Conservation (phyloP, 2,329 filamentous ascomycete species). For the Aspergillus floridensis region DNA sequence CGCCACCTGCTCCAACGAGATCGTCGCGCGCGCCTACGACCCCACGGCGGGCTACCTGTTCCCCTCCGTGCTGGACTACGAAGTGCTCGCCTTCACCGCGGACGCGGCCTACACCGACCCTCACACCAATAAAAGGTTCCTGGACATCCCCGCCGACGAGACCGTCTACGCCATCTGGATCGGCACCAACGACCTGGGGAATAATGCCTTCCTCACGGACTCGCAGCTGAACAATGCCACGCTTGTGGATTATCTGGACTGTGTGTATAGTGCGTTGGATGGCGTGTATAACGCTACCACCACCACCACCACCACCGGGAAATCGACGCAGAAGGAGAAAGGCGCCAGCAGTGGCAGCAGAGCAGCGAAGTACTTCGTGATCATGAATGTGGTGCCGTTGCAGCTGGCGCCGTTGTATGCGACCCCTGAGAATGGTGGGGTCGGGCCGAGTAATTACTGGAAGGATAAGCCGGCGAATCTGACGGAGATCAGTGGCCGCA, state of each 20-base stretch:
- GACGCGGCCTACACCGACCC: conserved; percentile 20
- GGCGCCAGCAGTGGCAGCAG: conserved; percentile 45
- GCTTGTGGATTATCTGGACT: conserved; percentile 64
- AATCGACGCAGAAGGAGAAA: too few relatives aligned
- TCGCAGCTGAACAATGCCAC: conserved; percentile 59
- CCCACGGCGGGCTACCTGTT: conserved; percentile 70
- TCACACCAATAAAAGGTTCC: conserved; percentile 19
- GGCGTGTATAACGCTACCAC: conserved; percentile 50
- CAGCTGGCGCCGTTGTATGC: conserved; percentile 66
- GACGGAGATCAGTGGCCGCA: conserved; percentile 50
- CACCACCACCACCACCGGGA: too few relatives aligned
- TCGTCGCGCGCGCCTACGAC: conserved; percentile 63
- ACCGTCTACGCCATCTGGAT: conserved; percentile 77
- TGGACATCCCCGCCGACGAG: conserved; percentile 50
- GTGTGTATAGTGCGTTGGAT: conserved; percentile 63
- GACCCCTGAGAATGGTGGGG: conserved; percentile 44
- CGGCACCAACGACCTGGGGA: conserved; percentile 74
- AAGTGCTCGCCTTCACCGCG: conserved; percentile 46
- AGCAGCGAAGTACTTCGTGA: conserved; percentile 62
- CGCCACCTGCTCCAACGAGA: conserved; percentile 67
- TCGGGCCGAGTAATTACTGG: conserved; percentile 47
- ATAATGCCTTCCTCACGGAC: conserved; percentile 63
- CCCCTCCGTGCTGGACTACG: conserved; percentile 63
- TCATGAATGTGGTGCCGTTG: conserved; percentile 67
- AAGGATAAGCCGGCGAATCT: conserved; percentile 36